Conservation (phyloP, 306 rosid species). For the Herpetospermum pedunculosum region DNA sequence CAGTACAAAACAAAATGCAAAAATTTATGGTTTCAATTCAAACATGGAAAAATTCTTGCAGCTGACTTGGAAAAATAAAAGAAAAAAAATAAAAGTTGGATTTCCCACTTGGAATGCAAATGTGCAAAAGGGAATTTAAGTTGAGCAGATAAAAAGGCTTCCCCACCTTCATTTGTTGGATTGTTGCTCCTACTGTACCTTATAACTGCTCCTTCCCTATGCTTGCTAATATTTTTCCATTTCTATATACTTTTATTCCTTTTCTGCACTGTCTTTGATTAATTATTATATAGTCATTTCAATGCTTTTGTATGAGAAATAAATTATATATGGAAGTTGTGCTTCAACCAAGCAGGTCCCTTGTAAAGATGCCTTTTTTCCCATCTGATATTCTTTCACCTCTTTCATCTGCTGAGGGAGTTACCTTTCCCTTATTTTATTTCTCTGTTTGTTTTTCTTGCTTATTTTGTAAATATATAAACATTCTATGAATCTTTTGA, state of each 20-base stretch:
- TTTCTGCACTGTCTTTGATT: background rate
- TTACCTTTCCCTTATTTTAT: slow-evolving; percentile 1
- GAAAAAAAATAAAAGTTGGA: background rate
- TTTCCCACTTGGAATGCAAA: slow-evolving; percentile 16
- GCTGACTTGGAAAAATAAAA: background rate
- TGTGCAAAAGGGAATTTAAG: slow-evolving; percentile 11
- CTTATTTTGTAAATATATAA: slow-evolving; percentile 1
- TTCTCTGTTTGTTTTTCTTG: background rate
- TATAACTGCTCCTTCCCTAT: slow-evolving; percentile 3
- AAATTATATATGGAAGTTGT: background rate
- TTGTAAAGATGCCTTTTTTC: background rate
- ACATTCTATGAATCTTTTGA: slow-evolving; percentile 4
- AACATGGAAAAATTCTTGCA: background rate
- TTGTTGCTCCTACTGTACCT: slow-evolving; percentile 5
- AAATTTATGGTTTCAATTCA: background rate
- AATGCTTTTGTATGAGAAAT: slow-evolving; percentile 2
- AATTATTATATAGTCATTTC: slow-evolving; percentile 12
- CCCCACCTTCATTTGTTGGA: slow-evolving; percentile 11
- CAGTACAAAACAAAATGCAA: background rate
- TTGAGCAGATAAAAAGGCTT: slow-evolving; percentile 10
- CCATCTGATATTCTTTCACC: background rate
- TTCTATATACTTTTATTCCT: slow-evolving; percentile 10
- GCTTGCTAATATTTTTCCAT: background rate
- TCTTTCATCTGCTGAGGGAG: slow-evolving; percentile 5
- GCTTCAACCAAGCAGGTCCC: background rate